Evolutionary conservation across 2,329 filamentous ascomycete species (phyloP), one percentile per base, ranked within the genome.

Genomic region (Alternaria triticina): DNA sequence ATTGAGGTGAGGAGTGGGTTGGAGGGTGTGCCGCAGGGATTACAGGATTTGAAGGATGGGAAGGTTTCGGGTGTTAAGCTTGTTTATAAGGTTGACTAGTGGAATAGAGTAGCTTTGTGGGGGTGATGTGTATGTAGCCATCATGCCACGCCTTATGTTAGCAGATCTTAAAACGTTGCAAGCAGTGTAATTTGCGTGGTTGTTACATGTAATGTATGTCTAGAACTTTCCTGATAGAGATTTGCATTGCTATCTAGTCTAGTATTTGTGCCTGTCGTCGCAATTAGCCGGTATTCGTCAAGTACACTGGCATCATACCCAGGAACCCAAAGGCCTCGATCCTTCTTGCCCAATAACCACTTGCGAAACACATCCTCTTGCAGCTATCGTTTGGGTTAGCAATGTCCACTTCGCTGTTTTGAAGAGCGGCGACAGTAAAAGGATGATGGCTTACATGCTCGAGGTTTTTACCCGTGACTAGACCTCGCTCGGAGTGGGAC

Each of bases 11-110:
- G 70, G 10, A 70, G 71, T 10, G 78, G 78, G 0, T 55, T 80
- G 25, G 73, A 71, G n/a, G 72, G 65, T 7, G 70, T 80, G 25
- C 66, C 72, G 7, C 66, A 77, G 25, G 78, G 78, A 0, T 45
- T 80, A 55, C 57, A 75, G 43, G 77, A 79, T 36, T 36, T 79
- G 59, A 74, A 76, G 64, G 67, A 71, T 25, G 70, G 70, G 1
- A 79, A 76, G 57, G 74, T 78, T 7, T 79, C 76, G 43, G 78
- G 75, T 5, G 69, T 71, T 27, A 80, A 80, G 66, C 61, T 80
- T 33, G 78, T 80, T 3, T 80, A 77, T 43, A 69, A 52, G 28
- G 56, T 74, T 11, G 55, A 63, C 20, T 22, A 22, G 20, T 22
- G 20, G 20, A 22, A 22, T 22, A 22, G 20, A 22, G 20, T 22